These are phyloP conservation scores for Trichoderma sp. DNA, from an alignment of 2,329 filamentous ascomycete genomes.

Conservation along the genomic window DNA sequence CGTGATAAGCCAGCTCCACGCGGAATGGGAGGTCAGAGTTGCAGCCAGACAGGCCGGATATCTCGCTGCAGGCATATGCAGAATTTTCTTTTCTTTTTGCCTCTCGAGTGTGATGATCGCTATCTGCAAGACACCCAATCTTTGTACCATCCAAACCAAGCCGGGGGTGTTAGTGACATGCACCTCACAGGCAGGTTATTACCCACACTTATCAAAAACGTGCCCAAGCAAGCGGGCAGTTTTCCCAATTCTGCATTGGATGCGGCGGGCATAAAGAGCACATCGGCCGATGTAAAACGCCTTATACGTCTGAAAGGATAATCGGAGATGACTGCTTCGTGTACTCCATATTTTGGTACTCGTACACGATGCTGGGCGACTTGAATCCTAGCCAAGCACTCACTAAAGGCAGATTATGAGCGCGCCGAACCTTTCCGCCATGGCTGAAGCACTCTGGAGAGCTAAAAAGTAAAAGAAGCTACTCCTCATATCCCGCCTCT, in stretches of 20 bases:
- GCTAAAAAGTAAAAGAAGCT: background rate
- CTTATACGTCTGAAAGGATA: background rate
- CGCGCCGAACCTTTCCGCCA: background rate
- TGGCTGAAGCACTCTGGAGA: background rate
- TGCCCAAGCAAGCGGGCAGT: background rate
- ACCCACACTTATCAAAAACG: background rate
- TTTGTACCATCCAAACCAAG: background rate
- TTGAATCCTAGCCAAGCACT: background rate
- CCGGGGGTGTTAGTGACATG: background rate
- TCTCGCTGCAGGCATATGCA: background rate
- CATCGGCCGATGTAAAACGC: background rate
- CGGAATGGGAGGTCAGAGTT: constrained; percentile 11
- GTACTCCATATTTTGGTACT: background rate
- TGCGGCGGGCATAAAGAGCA: background rate
- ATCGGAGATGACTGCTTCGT: constrained; percentile 5
- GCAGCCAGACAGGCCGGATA: background rate
- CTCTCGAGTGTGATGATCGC: background rate
- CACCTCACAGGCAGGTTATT: background rate
- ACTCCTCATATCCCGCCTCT: background rate
- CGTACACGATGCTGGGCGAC: background rate
- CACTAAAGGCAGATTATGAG: background rate
- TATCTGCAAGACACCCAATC: constrained; percentile 2
- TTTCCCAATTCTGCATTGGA: background rate
- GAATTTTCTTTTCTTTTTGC: background rate
- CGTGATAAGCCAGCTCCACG: constrained; percentile 15